phyloP scores from a whole-genome alignment of 2,329 filamentous ascomycete species.

The Aspergillus unguis region DNA sequence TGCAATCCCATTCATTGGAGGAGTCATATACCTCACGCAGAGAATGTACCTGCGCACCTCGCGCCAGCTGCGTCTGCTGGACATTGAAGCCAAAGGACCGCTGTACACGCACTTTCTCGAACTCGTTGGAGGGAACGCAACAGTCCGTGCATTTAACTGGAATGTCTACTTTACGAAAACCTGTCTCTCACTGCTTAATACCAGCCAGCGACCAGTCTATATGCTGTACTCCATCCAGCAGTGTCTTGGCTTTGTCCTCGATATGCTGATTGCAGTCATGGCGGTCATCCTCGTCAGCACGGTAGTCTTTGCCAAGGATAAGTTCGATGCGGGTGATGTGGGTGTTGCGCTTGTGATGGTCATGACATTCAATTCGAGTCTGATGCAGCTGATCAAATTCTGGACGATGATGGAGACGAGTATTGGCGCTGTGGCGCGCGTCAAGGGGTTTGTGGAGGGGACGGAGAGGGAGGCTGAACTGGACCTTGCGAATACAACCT shows the following conservation, averaged over 20 bases:
- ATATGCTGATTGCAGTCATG: conserved; percentile 33
- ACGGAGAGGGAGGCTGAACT: background rate
- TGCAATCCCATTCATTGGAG: background rate
- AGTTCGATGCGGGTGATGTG: background rate
- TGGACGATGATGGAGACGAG: conserved; percentile 15
- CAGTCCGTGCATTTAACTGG: background rate
- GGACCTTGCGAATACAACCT: background rate
- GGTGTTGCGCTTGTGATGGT: background rate
- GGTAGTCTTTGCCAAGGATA: background rate
- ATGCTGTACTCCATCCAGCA: conserved; percentile 32
- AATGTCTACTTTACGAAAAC: background rate
- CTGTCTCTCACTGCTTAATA: conserved; percentile 22
- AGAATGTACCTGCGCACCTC: conserved; percentile 6
- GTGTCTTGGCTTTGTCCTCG: conserved; percentile 40
- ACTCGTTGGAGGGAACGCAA: background rate
- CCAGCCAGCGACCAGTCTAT: conserved; percentile 34
- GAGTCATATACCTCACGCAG: conserved; percentile 11
- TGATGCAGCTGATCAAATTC: conserved; percentile 8
- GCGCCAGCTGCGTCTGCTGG: conserved; percentile 4
- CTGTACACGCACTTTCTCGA: conserved; percentile 6
- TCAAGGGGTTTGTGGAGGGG: conserved; percentile 3
- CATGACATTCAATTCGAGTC: background rate
- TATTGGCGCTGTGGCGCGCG: conserved; percentile 9
- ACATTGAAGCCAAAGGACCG: conserved; percentile 6
- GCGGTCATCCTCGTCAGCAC: conserved; percentile 37